Base-by-base conservation (phyloP, 352 stramenopile species). In the Blastocystis sp. region DNA sequence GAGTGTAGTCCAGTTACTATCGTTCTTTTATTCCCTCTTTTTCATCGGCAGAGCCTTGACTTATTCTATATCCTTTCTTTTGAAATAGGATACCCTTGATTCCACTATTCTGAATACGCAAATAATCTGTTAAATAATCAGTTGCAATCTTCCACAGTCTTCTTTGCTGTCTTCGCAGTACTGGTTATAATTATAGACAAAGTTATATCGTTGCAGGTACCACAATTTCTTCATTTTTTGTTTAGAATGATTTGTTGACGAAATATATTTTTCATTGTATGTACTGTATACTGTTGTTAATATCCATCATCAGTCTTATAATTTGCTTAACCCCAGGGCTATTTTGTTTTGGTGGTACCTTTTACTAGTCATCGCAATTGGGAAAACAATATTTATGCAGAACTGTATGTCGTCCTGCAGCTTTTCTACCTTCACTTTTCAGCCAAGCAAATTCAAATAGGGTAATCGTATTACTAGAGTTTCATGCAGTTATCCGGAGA, bases 41-140 rank as follows among this genome's bases (percentile, higher is more conserved):
- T 81, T 81, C 24, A 63, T 62, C 1, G 50, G 20, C 4, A 16
- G 70, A 11, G 70, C 70, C 26, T 41, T 81, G 16, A 81, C 63
- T 37, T 16, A n/a, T 20, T 37, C 41, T 16, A 79, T 79, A 79
- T 79, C 68, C 68, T 62, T 56, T 6, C 6, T 53, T 75, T 43
- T 43, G 18, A 24, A 9, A 16, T 11, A 30, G 20, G 59, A 18
- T 5, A 8, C 7, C 18, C 41, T 79, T 59, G 37, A 63, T 26
- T 18, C 26, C 39, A 81, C 11, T 81, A 65, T 65, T 81, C 70
- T 34, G 70, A 24, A 47, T 81, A 63, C 26, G 34, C 41, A 6
- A 81, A 81, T 43, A 81, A 64, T 8, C 7, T 81, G 8, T 18
- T n/a, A n/a, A 81, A 63, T 8, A 81, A 81, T 47, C 70, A 81